Percentiles rank a stretch among this genome's conserved stretches.
Conservation (phyloP, 2,329 filamentous ascomycete genomes). For the Diplodia seriata region DNA sequence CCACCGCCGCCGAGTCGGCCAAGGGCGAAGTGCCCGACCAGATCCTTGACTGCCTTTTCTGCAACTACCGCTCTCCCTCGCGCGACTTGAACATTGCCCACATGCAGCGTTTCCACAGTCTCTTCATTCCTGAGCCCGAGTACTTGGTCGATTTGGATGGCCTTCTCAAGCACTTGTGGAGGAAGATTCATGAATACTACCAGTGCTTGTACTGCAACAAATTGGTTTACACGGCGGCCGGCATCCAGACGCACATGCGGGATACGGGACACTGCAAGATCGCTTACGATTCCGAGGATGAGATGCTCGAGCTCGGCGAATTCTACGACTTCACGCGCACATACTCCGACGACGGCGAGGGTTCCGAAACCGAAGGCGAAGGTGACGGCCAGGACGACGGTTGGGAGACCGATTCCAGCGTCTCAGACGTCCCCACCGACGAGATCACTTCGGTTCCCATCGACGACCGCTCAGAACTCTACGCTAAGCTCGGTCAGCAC, state of each 20-base stretch:
- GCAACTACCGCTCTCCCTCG: constrained; percentile 81
- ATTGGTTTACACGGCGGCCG: constrained; percentile 76
- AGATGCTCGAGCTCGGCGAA: constrained; percentile 92
- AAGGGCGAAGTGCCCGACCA: constrained; percentile 44
- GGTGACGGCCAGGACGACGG: constrained; percentile 74
- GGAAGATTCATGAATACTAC: constrained; percentile 78
- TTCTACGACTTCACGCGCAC: constrained; percentile 97
- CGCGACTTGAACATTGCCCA: constrained; percentile 79
- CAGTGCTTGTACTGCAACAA: constrained; percentile 92
- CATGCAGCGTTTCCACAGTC: constrained; percentile 91
- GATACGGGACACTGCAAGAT: constrained; percentile 98
- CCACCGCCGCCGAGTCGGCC: constrained; percentile 43
- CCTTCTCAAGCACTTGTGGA: constrained; percentile 76
- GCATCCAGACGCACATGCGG: constrained; percentile 94
- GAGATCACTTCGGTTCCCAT: constrained; percentile 82
- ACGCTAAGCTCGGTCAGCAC: constrained; percentile 74
- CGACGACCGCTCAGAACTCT: constrained; percentile 73
- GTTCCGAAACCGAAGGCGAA: constrained; percentile 60
- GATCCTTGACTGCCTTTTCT: constrained; percentile 78
- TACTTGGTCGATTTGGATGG: constrained; percentile 86
- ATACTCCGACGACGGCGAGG: constrained; percentile 79
- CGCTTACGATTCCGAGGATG: constrained; percentile 83
- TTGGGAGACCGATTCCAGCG: constrained; percentile 94
- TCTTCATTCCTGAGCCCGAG: constrained; percentile 90
- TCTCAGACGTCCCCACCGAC: constrained; percentile 83